A percentile compares a stretch with the other conserved stretches of the same genome.
Conservation (phyloP, 768 basidiomycete genomes). For the Sutorius australiensis region DNA sequence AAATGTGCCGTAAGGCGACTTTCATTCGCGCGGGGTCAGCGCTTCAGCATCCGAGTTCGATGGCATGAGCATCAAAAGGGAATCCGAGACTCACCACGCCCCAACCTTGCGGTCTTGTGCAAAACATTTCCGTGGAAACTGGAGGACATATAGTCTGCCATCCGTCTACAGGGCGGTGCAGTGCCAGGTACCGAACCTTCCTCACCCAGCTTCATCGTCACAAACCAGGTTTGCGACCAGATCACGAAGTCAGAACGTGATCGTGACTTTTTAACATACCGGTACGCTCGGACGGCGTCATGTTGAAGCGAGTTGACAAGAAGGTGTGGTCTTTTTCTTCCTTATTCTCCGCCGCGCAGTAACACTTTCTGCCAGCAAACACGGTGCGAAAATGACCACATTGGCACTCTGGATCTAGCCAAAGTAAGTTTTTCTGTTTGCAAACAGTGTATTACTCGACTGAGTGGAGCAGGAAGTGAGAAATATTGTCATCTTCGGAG, state of each 20-base stretch:
- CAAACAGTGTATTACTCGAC: background rate
- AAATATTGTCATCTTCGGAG: constrained; percentile 43
- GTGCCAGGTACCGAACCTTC: constrained; percentile 4
- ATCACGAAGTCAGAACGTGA: constrained; percentile 1
- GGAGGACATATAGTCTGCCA: constrained; percentile 16
- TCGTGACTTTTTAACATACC: constrained; percentile 3
- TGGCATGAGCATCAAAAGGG: constrained; percentile 13
- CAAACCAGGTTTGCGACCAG: background rate
- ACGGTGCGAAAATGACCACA: background rate
- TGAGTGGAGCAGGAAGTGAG: constrained; percentile 12
- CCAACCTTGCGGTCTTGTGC: constrained; percentile 13
- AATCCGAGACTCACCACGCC: constrained; percentile 5
- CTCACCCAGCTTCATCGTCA: background rate
- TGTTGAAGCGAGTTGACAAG: background rate
- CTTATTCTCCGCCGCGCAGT: constrained; percentile 1
- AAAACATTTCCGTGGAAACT: background rate
- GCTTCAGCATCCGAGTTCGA: background rate
- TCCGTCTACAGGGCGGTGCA: background rate
- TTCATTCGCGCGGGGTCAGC: background rate
- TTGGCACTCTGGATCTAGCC: background rate
- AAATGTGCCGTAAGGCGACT: constrained; percentile 5
- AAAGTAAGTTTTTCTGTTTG: constrained; percentile 10
- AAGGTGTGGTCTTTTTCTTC: constrained; percentile 11
- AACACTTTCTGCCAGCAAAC: constrained; percentile 12
- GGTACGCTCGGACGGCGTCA: background rate